Conservation (phyloP, 1,284 basidiomycete species). For the Trametes sp. region DNA sequence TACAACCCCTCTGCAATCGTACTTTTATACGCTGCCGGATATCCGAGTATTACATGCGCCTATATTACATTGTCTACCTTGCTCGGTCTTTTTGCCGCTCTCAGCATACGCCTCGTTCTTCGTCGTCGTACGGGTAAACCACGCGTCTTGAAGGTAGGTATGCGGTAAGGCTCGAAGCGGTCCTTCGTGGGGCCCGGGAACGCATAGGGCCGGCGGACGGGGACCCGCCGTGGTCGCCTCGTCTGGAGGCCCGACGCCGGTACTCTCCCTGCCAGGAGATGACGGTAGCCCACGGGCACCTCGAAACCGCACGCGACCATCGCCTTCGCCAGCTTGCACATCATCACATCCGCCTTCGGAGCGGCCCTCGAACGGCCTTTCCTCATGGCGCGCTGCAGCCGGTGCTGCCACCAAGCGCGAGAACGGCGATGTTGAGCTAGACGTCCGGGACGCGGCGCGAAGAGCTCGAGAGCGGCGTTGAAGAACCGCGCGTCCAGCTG, state of each 20-base stretch:
- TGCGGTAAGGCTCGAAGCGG: conserved; percentile 36
- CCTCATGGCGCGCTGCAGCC: conserved; percentile 28
- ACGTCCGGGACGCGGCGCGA: conserved; percentile 46
- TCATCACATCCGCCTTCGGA: conserved; percentile 41
- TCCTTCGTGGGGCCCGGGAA: conserved; percentile 38
- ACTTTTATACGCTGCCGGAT: conserved; percentile 7
- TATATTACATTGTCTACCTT: background rate
- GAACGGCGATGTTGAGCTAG: conserved; percentile 34
- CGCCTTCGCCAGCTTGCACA: conserved; percentile 54
- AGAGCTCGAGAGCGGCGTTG: conserved; percentile 65
- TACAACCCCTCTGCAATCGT: background rate
- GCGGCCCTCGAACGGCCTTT: conserved; percentile 36
- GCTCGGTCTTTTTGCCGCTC: background rate
- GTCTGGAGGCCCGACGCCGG: conserved; percentile 23
- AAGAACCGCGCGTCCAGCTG: conserved; percentile 70
- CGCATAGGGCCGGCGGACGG: conserved; percentile 41
- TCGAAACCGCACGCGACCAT: conserved; percentile 54
- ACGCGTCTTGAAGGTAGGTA: conserved; percentile 47
- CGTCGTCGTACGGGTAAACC: conserved; percentile 48
- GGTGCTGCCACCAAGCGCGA: conserved; percentile 40
- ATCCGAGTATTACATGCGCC: conserved; percentile 8
- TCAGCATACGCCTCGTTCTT: conserved; percentile 18
- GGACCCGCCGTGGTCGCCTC: conserved; percentile 7
- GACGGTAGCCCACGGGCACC: conserved; percentile 54
- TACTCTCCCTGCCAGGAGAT: conserved; percentile 52